Evolutionary conservation across 805 yeast genomes (phyloP).

Genomic region (Saccharomycopsis sp.): DNA sequence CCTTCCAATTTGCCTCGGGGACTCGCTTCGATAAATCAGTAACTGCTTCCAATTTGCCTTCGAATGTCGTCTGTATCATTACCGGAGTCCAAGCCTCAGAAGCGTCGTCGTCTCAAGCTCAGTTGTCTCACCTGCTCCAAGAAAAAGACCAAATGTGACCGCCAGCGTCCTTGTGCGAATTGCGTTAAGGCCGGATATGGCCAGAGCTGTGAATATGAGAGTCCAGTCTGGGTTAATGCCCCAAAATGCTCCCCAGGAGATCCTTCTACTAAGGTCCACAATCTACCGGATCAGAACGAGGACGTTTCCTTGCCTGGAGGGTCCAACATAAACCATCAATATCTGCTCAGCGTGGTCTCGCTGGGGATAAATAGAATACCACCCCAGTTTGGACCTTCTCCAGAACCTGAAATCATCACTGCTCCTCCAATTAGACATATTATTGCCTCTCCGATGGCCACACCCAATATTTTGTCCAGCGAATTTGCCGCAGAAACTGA

Average conservation of each 20-base stretch:
- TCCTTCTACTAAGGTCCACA: no score
- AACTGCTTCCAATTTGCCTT: background rate
- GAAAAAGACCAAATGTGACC: constrained; percentile 27
- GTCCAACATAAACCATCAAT: background rate
- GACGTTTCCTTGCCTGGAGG: no score
- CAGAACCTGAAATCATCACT: background rate
- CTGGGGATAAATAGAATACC: no score
- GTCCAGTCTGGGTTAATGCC: constrained; percentile 8
- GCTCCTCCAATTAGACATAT: background rate
- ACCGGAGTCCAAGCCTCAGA: constrained; percentile 10
- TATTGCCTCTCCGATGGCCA: no score
- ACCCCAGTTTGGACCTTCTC: background rate
- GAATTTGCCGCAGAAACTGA: background rate
- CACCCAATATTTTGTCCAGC: background rate
- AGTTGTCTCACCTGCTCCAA: constrained; percentile 27
- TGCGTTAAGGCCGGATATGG: constrained; percentile 25
- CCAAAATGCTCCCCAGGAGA: no score
- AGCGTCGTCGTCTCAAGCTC: constrained; percentile 25
- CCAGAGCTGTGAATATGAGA: constrained; percentile 25
- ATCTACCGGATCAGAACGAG: background rate
- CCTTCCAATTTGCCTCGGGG: background rate
- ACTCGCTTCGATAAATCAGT: background rate
- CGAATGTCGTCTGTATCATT: background rate
- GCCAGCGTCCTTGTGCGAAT: constrained; percentile 27
- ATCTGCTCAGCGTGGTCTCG: background rate